Base-by-base conservation (phyloP, 192 early-diverging fungal species). In the Podochytrium sp. region DNA sequence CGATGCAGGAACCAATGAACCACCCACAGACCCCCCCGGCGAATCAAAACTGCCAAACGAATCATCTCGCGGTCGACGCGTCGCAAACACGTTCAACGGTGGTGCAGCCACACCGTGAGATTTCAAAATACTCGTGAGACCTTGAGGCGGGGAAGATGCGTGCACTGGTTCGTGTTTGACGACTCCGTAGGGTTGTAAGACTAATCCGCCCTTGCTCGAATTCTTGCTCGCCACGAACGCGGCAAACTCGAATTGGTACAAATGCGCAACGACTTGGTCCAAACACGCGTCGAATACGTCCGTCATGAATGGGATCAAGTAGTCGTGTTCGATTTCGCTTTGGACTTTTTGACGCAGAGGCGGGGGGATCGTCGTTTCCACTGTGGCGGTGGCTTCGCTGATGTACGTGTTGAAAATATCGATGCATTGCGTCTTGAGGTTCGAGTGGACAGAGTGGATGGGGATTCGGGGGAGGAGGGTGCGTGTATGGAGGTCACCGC, bases 391-490 rank as follows among this genome's bases (percentile, higher is more conserved):
- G 0, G 55, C 55, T 2, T 41, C 38, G 16, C 40, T n/a, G 10
- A 65, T 47, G 27, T 65, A 65, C 6, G 63, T 47, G 6, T 12
- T 27, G 63, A 47, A 65, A 49, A 65, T 65, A 18, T 65, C 41
- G 20, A 49, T 27, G 42, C 18, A 65, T 23, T 65, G 40, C 7
- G n/a, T 5, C 30, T 65, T 65, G 5, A 43, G 38, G 33, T 16
- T 33, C 1, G 10, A 7, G 1, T 25, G 63, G 23, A 65, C 42
- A 0, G 63, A 2, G 18, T 16, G 7, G 23, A 47, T n/a, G 16
- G 63, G 63, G 29, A 65, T 65, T 10, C 25, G 41, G 6, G 63
- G 63, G 32, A 65, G 40, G 3, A 35, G 29, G 12, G 29, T 30
- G n/a, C 23, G 43, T 16, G 12, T 43, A 23, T 20, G 6, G 23